These are phyloP conservation scores for Pyrenophora tritici-repentis DNA, from an alignment of 2,329 filamentous ascomycete genomes.

Conservation along the genomic window DNA sequence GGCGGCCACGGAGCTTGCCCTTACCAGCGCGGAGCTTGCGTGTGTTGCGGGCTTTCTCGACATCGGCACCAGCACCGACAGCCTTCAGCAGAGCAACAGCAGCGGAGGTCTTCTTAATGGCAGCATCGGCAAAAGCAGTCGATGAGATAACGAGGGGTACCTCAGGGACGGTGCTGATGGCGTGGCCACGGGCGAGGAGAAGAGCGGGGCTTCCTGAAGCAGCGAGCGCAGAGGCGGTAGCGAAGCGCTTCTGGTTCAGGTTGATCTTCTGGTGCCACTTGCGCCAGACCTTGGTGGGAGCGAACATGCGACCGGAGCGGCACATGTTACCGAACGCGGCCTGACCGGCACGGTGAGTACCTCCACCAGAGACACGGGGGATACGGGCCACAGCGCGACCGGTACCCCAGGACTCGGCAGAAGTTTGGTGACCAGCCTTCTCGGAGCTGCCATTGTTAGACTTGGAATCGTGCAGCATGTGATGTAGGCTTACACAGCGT, in stretches of 20 bases:
- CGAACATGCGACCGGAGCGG: conserved; percentile 99
- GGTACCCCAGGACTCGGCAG: conserved; percentile 99
- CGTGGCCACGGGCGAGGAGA: conserved; percentile 95
- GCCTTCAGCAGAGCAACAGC: conserved; percentile 87
- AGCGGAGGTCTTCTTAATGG: conserved; percentile 84
- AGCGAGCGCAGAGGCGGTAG: conserved; percentile 94
- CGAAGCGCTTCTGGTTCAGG: conserved; percentile 98
- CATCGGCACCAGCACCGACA: conserved; percentile 84
- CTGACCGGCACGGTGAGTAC: conserved; percentile 99
- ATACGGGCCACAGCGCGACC: conserved; percentile 99
- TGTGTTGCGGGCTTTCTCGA: conserved; percentile 95
- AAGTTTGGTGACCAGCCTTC: conserved; percentile 99
- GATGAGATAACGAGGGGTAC: conserved; percentile 97
- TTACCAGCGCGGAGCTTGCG: conserved; percentile 98
- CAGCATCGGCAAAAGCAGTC: conserved; percentile 78
- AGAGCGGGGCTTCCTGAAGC: conserved; percentile 94
- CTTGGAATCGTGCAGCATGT: not conserved
- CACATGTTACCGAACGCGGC: conserved; percentile 99
- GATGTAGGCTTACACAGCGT: conserved; percentile 74
- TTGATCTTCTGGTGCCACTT: conserved; percentile 99
- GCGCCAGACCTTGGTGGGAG: conserved; percentile 99
- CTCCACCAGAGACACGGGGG: conserved; percentile 99
- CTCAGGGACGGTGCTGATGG: conserved; percentile 88
- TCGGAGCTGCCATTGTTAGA: conserved; percentile 59
- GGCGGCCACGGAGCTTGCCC: conserved; percentile 97